Conservation (phyloP, 768 basidiomycete species). For the Suillus luteus region DNA sequence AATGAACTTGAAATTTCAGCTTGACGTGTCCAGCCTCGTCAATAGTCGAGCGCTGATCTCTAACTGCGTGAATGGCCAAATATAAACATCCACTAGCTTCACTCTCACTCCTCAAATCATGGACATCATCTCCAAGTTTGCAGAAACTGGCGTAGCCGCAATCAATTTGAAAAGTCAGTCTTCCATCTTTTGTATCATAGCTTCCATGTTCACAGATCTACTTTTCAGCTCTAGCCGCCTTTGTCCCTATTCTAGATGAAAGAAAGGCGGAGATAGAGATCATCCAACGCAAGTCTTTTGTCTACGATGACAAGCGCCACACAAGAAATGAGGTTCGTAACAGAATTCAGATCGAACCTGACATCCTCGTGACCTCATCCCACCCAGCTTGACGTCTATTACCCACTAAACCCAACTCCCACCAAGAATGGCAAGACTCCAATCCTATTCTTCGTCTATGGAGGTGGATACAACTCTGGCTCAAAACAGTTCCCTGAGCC, state of each 20-base stretch:
- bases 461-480: constrained; percentile 62
- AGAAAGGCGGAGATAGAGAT: constrained; percentile 48
- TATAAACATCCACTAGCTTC: not conserved
- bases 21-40: not conserved
- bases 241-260: constrained; percentile 51
- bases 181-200: constrained; percentile 4
- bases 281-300: constrained; percentile 55
- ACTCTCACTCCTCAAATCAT: constrained; percentile 24
- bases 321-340: constrained; percentile 3
- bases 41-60: not conserved
- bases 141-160: constrained; percentile 32
- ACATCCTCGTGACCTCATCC: constrained; percentile 2
- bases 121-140: constrained; percentile 38
- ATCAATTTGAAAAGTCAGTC: constrained; percentile 40
- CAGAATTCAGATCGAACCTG: not conserved
- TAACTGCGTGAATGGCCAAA: not conserved
- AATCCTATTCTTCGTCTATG: constrained; percentile 65
- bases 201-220: not conserved
- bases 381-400: constrained; percentile 66
- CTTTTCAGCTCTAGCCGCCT: constrained; percentile 47
- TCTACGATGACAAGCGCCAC: constrained; percentile 43
- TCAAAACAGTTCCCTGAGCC: constrained; percentile 49
- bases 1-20: not conserved
- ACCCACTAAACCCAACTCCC: constrained; percentile 41
- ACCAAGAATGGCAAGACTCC: constrained; percentile 38